These are phyloP conservation scores for Trichoderma asperelloides DNA, from an alignment of 495 filamentous ascomycete genomes.

Conservation along the genomic window DNA sequence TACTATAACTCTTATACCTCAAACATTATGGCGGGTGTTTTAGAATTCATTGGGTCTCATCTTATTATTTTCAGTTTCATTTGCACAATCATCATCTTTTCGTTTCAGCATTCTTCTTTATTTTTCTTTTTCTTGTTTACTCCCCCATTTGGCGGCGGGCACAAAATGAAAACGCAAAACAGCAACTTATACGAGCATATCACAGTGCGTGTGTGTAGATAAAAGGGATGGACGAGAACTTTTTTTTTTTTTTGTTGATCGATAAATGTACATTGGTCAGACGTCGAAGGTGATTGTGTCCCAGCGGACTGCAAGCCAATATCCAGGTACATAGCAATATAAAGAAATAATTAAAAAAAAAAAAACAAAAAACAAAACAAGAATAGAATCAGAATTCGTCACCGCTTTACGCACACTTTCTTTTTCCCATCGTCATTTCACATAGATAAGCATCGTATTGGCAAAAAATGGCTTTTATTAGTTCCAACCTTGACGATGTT, in stretches of 20 bases:
- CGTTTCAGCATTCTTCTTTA: too few relatives aligned
- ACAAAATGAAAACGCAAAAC: background rate
- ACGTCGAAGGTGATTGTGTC: background rate
- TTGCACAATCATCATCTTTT: background rate
- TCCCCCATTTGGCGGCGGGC: background rate
- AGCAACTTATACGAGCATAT: background rate
- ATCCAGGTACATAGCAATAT: background rate
- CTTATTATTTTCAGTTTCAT: background rate
- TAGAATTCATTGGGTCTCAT: background rate
- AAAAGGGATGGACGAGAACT: background rate
- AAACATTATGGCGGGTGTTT: background rate
- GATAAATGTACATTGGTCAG: background rate
- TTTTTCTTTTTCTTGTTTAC: background rate
- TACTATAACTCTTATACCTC: background rate
- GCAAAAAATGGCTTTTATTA: too few relatives aligned
- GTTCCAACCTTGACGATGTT: background rate
- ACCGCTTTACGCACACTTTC: background rate
- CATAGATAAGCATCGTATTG: too few relatives aligned
- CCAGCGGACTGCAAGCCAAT: too few relatives aligned
- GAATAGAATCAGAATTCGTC: too few relatives aligned
- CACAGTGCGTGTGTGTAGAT: constrained; percentile 1
- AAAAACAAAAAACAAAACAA: background rate
- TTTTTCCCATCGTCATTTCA: background rate
- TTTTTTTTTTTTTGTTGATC: background rate
- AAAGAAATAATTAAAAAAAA: background rate